Evolutionary conservation across 2,329 filamentous ascomycete genomes (phyloP).

Genomic region (Aspergillus flavus): DNA sequence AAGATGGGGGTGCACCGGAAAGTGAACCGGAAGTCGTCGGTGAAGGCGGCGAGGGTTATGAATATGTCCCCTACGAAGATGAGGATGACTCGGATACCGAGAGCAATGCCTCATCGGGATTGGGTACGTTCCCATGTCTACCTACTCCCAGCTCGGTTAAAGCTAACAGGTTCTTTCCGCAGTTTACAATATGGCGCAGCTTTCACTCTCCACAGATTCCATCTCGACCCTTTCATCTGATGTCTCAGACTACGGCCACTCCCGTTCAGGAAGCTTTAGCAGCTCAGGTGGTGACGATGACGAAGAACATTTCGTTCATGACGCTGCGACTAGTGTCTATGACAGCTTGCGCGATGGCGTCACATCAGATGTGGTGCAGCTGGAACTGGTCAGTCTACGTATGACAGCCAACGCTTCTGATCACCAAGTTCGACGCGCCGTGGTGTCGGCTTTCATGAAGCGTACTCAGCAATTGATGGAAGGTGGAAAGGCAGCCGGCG

Average conservation of each 20-base stretch:
- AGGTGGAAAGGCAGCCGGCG: slow-evolving; percentile 59
- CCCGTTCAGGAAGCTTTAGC: slow-evolving; percentile 70
- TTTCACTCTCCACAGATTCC: slow-evolving; percentile 53
- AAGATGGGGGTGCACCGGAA: slow-evolving; percentile 43
- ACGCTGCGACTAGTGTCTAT: slow-evolving; percentile 83
- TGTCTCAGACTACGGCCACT: slow-evolving; percentile 52
- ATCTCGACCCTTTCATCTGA: slow-evolving; percentile 67
- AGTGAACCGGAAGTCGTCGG: slow-evolving; percentile 61
- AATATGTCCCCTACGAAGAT: slow-evolving; percentile 67
- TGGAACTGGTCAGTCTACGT: slow-evolving; percentile 92
- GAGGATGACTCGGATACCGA: slow-evolving; percentile 67
- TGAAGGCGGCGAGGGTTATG: slow-evolving; percentile 61
- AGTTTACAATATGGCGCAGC: slow-evolving; percentile 56
- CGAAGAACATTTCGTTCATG: slow-evolving; percentile 74
- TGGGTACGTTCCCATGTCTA: slow-evolving; percentile 30
- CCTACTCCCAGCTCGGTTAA: background rate
- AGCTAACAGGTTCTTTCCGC: slow-evolving; percentile 14
- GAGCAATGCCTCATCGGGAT: slow-evolving; percentile 55
- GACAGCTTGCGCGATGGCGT: slow-evolving; percentile 76
- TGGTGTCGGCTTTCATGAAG: slow-evolving; percentile 82
- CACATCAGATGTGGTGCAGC: slow-evolving; percentile 79
- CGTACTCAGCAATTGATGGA: slow-evolving; percentile 73
- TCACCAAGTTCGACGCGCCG: slow-evolving; percentile 80
- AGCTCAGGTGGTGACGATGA: slow-evolving; percentile 70
- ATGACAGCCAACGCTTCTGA: slow-evolving; percentile 90